These are phyloP conservation scores for Beauveria asiatica DNA, from an alignment of 2,329 filamentous ascomycete genomes.

Conservation along the genomic window DNA sequence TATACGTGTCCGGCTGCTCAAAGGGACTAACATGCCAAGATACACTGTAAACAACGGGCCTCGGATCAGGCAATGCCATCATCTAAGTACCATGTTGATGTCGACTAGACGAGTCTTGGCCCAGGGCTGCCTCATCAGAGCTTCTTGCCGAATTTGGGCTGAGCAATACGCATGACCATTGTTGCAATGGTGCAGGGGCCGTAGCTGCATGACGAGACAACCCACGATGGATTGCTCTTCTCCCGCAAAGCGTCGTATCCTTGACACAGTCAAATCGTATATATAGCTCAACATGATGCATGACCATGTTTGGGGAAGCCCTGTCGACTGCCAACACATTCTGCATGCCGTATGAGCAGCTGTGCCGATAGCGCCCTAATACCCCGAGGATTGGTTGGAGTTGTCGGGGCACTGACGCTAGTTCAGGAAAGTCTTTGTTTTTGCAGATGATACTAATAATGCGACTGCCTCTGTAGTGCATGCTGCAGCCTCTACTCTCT, in stretches of 20 bases:
- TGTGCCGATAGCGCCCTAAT: not conserved
- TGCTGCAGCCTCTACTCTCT: too few species aligned
- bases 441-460: not conserved
- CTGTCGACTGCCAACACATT: not conserved
- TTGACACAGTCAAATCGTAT: not conserved
- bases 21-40: too few species aligned
- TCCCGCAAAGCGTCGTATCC: not conserved
- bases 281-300: not conserved
- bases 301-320: not conserved
- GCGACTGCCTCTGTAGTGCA: too few species aligned
- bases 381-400: not conserved
- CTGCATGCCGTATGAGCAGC: not conserved
- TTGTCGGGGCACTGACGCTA: not conserved
- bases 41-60: too few species aligned
- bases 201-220: not conserved
- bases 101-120: too few species aligned
- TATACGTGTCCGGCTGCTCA: not conserved
- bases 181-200: not conserved
- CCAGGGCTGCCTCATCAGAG: too few species aligned
- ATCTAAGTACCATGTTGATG: too few species aligned
- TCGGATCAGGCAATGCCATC: too few species aligned
- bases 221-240: not conserved
- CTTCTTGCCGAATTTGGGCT: too few species aligned
- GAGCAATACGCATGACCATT: not conserved
- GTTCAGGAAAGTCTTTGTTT: not conserved